Evolutionary conservation across 139 green algal genomes (phyloP).

Genomic region (Yamagishiella unicocca): DNA sequence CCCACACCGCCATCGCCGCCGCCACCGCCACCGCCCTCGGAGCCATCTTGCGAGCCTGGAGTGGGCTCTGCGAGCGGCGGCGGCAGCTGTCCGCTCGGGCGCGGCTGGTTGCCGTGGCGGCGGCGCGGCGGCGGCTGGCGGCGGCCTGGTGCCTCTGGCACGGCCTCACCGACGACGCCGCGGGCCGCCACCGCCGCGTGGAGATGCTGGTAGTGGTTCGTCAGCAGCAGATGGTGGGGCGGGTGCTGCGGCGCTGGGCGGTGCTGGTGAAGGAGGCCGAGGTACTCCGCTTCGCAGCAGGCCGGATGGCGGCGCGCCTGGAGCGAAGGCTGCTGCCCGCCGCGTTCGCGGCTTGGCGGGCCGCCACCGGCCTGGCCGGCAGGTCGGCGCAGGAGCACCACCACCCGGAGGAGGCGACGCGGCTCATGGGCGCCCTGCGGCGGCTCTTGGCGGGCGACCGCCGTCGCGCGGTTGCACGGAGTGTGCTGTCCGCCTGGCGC

Average conservation of each 20-base stretch:
- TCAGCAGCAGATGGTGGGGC: not conserved
- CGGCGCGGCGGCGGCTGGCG: not conserved
- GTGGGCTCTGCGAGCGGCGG: not conserved
- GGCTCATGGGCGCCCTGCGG: not conserved
- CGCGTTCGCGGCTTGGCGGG: conserved; percentile 1
- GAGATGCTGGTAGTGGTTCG: not conserved
- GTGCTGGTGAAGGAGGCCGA: not conserved
- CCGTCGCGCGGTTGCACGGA: not conserved
- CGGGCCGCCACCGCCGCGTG: not conserved
- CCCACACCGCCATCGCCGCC: not conserved
- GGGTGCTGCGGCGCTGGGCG: conserved; percentile 8
- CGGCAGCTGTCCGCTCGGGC: not conserved
- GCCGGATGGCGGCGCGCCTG: not conserved
- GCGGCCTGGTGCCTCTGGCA: conserved; percentile 23
- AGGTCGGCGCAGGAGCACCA: not conserved
- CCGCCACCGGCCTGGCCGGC: not conserved
- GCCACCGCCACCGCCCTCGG: not conserved
- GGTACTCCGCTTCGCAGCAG: not conserved
- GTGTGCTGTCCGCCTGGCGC: conserved; percentile 10
- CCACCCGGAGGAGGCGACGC: not conserved
- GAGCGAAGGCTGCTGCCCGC: not conserved
- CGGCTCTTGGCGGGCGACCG: not conserved
- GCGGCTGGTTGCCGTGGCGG: not conserved
- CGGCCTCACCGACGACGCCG: not conserved
- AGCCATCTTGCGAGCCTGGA: not conserved